These are phyloP conservation scores for Ceratocystis albifundus DNA, from an alignment of 2,329 filamentous ascomycete species.

Conservation along the genomic window DNA sequence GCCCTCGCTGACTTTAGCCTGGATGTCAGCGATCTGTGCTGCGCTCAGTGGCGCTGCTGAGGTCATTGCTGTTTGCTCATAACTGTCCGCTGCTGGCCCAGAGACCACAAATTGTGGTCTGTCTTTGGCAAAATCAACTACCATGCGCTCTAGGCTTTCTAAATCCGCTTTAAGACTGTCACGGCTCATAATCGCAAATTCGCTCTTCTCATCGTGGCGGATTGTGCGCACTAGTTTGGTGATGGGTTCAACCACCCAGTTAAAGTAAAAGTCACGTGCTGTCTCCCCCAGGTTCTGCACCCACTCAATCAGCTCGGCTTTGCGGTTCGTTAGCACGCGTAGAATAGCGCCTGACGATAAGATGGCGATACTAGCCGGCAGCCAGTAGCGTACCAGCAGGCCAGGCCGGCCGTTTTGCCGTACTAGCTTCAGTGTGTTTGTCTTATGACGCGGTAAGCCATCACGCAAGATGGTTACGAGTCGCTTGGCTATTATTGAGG, in stretches of 20 bases:
- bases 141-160: conserved; percentile 91
- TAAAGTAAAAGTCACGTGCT: conserved; percentile 79
- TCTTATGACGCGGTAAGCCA: conserved; percentile 56
- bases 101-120: conserved; percentile 50
- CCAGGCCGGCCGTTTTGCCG: conserved; percentile 63
- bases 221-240: conserved; percentile 82
- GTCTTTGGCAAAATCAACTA: conserved; percentile 85
- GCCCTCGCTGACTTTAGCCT: conserved; percentile 72
- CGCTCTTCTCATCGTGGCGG: conserved; percentile 79
- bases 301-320: conserved; percentile 70
- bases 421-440: conserved; percentile 45
- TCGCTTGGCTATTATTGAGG: conserved; percentile 51
- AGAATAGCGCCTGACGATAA: conserved; percentile 82
- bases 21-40: conserved; percentile 59
- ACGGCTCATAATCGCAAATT: conserved; percentile 93
- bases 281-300: conserved; percentile 67
- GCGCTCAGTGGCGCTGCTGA: conserved; percentile 51
- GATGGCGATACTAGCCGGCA: conserved; percentile 58
- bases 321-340: conserved; percentile 60
- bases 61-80: conserved; percentile 23
- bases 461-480: conserved; percentile 57
- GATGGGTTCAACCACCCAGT: conserved; percentile 85
- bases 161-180: conserved; percentile 82
- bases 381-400: conserved; percentile 72
- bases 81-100: conserved; percentile 30